These are phyloP conservation scores for Aureobasidium sp. DNA, from an alignment of 2,329 filamentous ascomycete genomes.

Conservation along the genomic window DNA sequence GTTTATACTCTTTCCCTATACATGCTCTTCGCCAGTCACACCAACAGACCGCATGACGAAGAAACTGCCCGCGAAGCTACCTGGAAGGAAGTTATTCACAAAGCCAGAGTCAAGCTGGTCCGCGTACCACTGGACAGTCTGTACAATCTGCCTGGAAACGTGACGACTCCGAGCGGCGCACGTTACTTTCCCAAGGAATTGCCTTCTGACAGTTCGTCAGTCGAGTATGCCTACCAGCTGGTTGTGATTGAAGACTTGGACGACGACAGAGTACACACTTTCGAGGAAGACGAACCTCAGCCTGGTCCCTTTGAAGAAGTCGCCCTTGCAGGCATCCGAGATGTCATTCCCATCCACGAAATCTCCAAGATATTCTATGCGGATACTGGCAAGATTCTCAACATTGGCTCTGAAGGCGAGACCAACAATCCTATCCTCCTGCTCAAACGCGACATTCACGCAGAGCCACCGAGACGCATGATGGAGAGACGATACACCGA, in stretches of 20 bases:
- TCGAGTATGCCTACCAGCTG: slow-evolving; percentile 73
- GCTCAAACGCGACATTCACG: slow-evolving; percentile 63
- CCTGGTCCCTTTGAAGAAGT: slow-evolving; percentile 57
- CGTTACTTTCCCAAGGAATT: slow-evolving; percentile 23
- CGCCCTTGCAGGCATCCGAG: slow-evolving; percentile 55
- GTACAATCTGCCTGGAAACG: slow-evolving; percentile 37
- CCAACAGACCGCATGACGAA: slow-evolving; percentile 49
- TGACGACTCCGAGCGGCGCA: slow-evolving; percentile 14
- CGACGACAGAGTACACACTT: slow-evolving; percentile 61
- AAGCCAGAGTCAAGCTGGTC: slow-evolving; percentile 74
- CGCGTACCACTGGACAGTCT: slow-evolving; percentile 56
- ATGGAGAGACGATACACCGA: slow-evolving; percentile 33
- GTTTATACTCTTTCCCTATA: slow-evolving; percentile 83
- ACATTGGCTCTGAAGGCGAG: slow-evolving; percentile 64
- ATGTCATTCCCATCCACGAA: slow-evolving; percentile 62
- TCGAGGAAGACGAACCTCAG: slow-evolving; percentile 52
- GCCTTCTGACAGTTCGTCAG: slow-evolving; percentile 39
- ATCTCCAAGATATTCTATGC: slow-evolving; percentile 91
- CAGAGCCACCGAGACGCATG: slow-evolving; percentile 55
- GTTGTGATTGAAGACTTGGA: slow-evolving; percentile 77
- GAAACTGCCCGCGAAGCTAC: slow-evolving; percentile 59
- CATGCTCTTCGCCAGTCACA: slow-evolving; percentile 86
- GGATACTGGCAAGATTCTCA: slow-evolving; percentile 81
- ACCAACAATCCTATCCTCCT: slow-evolving; percentile 67
- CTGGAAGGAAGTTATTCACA: slow-evolving; percentile 97